Conservation (phyloP, 257 asterid genomes). For the Fraxinus excelsior region DNA sequence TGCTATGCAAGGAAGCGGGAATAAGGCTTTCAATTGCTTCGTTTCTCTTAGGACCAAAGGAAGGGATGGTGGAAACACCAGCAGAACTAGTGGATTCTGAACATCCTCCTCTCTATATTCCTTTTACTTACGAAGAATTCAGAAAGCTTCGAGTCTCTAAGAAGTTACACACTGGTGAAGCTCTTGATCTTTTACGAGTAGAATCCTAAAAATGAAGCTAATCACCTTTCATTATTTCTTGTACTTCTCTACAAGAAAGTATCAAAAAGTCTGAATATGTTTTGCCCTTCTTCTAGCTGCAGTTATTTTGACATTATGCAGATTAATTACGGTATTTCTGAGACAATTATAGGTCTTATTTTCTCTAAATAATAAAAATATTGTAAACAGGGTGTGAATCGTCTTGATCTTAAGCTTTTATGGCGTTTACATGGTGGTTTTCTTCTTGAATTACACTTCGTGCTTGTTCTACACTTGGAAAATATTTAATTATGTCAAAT, state of each 20-base stretch:
- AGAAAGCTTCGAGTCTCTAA: slow-evolving; percentile 29
- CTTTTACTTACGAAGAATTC: slow-evolving; percentile 19
- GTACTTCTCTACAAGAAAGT: background rate
- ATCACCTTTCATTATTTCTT: background rate
- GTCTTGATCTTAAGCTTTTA: background rate
- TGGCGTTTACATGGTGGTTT: background rate
- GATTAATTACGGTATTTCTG: background rate
- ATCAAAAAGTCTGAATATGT: background rate
- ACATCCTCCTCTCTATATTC: slow-evolving; percentile 21
- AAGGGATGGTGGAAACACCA: slow-evolving; percentile 27
- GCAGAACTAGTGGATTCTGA: slow-evolving; percentile 19
- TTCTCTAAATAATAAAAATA: background rate
- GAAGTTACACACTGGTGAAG: slow-evolving; percentile 29
- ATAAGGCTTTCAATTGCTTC: slow-evolving; percentile 32
- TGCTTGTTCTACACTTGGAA: too few species aligned
- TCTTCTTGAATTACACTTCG: background rate
- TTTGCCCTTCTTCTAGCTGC: background rate
- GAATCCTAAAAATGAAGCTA: background rate
- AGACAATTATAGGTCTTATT: background rate
- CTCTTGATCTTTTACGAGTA: slow-evolving; percentile 21
- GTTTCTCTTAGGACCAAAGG: slow-evolving; percentile 29
- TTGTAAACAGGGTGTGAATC: background rate
- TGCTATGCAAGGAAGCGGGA: slow-evolving; percentile 32
- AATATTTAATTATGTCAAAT: too few species aligned
- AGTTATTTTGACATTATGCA: background rate